Base-by-base conservation (phyloP, 345 rosid genomes). In the Eucalyptus curtisii region DNA sequence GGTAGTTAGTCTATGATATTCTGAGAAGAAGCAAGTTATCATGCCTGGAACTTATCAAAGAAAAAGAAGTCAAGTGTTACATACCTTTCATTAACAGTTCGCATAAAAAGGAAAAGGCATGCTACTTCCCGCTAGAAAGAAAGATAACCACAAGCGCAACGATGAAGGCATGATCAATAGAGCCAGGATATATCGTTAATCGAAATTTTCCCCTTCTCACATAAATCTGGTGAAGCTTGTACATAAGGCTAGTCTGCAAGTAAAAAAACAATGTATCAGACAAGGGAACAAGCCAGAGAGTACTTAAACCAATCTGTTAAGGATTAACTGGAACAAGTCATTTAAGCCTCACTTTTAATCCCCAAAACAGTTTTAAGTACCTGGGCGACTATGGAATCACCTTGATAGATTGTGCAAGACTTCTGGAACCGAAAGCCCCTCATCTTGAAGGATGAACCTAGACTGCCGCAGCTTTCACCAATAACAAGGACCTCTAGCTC, bases 231-330 rank as follows among this genome's bases (percentile, higher is more conserved):
- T 89, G 93, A 89, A 97, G 97, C 94, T 97, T 96, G 94, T 96
- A 91, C 98, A 98, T 97, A 55, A 98, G 96, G 91, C 97, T 94
- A 42, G 97, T 97, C 99, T 97, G 98, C 95, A 91, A 89, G 89
- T 88, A 87, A 85, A 85, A 86, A 7, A 31, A 86, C 49, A 31
- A 33, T 55, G 17, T 17, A 31, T 30, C 4, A 82, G 17, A 68
- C 86, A 50, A 86, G 87, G 66, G 47, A 24, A 86, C 48, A 76
- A 40, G 47, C 84, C 84, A 40, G 30, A 76, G 44, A 40, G 42
- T 20, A 40, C 84, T 76, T 76, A 20, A 76, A 76, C 27, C 27
- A 10, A 76, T 76, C 47, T 11, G 30, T 37, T 76, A 76, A 33
- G 24, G 8, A 76, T n/a, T 3, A 68, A 76, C 47, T 4, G 27